Evolutionary conservation across 2,329 filamentous ascomycete genomes (phyloP), one percentile per base, ranked within the genome.

Genomic region (Dryadomyces quercivorus): DNA sequence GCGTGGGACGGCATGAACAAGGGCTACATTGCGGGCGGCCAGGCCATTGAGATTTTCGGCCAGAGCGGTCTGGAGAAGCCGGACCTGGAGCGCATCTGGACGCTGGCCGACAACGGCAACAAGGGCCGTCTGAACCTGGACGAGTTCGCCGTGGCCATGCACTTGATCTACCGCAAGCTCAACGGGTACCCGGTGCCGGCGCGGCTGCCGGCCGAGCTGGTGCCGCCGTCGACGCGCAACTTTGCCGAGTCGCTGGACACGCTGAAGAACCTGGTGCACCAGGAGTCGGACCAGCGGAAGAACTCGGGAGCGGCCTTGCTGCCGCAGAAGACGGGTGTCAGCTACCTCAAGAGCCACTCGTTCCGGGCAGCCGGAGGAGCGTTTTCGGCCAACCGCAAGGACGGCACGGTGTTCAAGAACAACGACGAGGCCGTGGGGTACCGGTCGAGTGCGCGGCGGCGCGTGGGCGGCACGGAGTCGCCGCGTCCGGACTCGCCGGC

Each of bases 111-210:
- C 66, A 86, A 91, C 36, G 86, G 91, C 59, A 96, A 98, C 69
- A 93, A 93, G 67, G 93, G 93, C 18, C 86, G 91, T 55, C 78
- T 98, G 34, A 91, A 98, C 63, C 81, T 97, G 64, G 93, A 98
- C 66, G 93, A 98, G 65, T 98, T 98, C 65, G 91, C 93, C 9
- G 92, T 98, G 52, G 90, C 91, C 10, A 98, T 98, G 93, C 93
- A 98, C 77, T 74, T 98, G 70, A 98, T 98, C 63, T 98, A 98
- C 72, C 81, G 93, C 63, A 95, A 94, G 67, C 78, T 98, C 53
- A 97, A 98, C 63, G 92, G 92, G 40, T 97, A 97, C 64, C 91
- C 92, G 1, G 77, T 97, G 36, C 93, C 93, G 16, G 87, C 84
- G 63, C 84, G 85, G 47, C 77, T 98, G 12, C 93, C 93, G 9